Base-by-base conservation (phyloP, 2,329 filamentous ascomycete species). In the Epichloe aotearoae region DNA sequence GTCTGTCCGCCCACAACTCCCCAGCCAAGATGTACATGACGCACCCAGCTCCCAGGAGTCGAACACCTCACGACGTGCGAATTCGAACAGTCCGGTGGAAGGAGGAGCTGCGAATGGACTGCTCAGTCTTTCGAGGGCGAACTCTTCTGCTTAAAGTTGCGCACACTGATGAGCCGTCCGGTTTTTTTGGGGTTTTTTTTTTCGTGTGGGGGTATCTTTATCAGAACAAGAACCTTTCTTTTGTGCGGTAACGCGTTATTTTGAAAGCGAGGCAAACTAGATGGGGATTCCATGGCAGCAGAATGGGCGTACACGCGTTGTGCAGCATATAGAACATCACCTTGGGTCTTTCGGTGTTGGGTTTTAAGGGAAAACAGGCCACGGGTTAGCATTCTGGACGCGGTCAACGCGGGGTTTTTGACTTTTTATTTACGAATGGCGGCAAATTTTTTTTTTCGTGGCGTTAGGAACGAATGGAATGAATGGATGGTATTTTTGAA, bases 1-100 rank as follows among this genome's bases (percentile, higher is more conserved):
- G 26, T 53, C 55, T 39, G 56, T 64, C 46, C 55, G 57, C 53
- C 56, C 59, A 19, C 60, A 61, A 52, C 57, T 58, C 38, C 57
- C 61, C 6, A 12, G 38, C 44, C 38, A 33, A n/a, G 7, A n/a
- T 6, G 23, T 11, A 10, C 40, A 19, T 0, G 17, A 34, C n/a
- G 42, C 20, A 10, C 14, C 33, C n/a, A 12, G 20, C 3, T 42
- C 37, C 8, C 46, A 36, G 15, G n/a, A 34, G 10, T 42, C 26
- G 5, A 15, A n/a, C n/a, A 5, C 38, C 12, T 37, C 33, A 14
- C 43, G 30, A 33, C 10, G 6, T n/a, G 17, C 19, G 17, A 37
- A 10, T 26, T 11, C 33, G 44, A 46, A 23, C 12, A 17, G 34
- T 3, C 44, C 33, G 19, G 33, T 23, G 19, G 17, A 37, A 15